Evolutionary conservation across 257 asterid species (phyloP), one percentile per base, ranked within the genome.

Genomic region (Perilla frutescens): DNA sequence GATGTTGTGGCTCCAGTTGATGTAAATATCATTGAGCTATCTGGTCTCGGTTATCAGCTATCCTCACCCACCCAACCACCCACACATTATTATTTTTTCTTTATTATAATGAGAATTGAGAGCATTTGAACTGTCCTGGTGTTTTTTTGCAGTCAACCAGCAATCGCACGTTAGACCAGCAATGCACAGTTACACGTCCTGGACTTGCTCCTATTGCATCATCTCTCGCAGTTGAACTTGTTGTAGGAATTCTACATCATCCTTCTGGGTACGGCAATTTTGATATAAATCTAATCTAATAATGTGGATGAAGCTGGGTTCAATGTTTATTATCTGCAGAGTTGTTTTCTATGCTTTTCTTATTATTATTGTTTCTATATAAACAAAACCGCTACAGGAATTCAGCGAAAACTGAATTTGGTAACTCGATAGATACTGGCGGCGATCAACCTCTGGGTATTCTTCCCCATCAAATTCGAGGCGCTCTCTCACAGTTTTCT

Each of bases 191-290:
- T 78, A 92, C 99, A 56, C 99, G 98, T 59, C 99, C 99, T 0
- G 99, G 99, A 66, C 96, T 95, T 66, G 97, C 99, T 81, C 98
- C 98, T 64, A 95, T 95, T 80, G 98, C 99, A 59, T 88, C 99
- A 29, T 77, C 98, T n/a, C 90, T 91, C 61, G 99, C 99, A 15
- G 99, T 91, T 66, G 98, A 95, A 63, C 90, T 95, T 73, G 81
- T 92, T 41, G 92, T 92, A 1, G 98, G 97, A 72, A 84, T 95
- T 50, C 81, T 95, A 76, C 98, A 95, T 76, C 96, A 95, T 89
- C 98, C 98, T 57, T 74, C 51, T 31, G 91, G 99, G 98, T 92
- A 88, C 63, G 58, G 72, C 63, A 70, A 14, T 31, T 14, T 58
- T 39, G 20, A 67, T 36, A 20, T 20, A 20, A 20, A 20, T 20